Conservation (phyloP, 1,139 yeast species). For the Eremothecium sinecaudum region DNA sequence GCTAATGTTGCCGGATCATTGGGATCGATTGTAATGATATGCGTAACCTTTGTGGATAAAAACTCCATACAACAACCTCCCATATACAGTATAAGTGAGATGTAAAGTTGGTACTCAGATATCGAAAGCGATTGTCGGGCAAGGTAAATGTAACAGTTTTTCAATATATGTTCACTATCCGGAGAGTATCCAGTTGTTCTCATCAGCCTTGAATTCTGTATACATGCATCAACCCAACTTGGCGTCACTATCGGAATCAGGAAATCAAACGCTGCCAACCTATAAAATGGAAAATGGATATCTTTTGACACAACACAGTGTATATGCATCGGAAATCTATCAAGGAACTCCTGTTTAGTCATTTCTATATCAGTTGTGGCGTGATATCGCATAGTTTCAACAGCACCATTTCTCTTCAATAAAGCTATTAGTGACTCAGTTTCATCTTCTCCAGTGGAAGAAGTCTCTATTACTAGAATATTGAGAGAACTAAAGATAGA, state of each 20-base stretch:
- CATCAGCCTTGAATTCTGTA: conserved; percentile 36
- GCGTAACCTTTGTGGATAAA: conserved; percentile 68
- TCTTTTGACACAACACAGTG: conserved; percentile 50
- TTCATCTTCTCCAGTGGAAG: conserved; percentile 25
- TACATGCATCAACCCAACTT: conserved; percentile 52
- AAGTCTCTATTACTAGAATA: conserved; percentile 37
- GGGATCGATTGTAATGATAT: conserved; percentile 52
- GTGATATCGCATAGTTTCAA: conserved; percentile 18
- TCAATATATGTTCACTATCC: conserved; percentile 55
- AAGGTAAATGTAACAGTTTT: conserved; percentile 51
- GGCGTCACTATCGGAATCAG: conserved; percentile 65
- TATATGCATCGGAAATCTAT: conserved; percentile 18
- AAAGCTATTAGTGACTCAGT: conserved; percentile 22
- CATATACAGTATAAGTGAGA: conserved; percentile 45
- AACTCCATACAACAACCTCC: conserved; percentile 66
- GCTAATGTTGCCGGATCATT: conserved; percentile 40
- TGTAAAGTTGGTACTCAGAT: conserved; percentile 55
- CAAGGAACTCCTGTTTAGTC: conserved; percentile 13
- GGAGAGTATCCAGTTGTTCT: conserved; percentile 50
- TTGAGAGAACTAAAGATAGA: conserved; percentile 35
- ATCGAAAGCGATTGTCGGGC: conserved; percentile 53
- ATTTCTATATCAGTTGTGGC: neutral
- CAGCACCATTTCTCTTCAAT: conserved; percentile 21
- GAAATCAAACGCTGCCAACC: conserved; percentile 37
- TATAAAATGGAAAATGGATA: conserved; percentile 47